These are phyloP conservation scores for Capronia coronata DNA, from an alignment of 2,329 filamentous ascomycete genomes.

Conservation along the genomic window DNA sequence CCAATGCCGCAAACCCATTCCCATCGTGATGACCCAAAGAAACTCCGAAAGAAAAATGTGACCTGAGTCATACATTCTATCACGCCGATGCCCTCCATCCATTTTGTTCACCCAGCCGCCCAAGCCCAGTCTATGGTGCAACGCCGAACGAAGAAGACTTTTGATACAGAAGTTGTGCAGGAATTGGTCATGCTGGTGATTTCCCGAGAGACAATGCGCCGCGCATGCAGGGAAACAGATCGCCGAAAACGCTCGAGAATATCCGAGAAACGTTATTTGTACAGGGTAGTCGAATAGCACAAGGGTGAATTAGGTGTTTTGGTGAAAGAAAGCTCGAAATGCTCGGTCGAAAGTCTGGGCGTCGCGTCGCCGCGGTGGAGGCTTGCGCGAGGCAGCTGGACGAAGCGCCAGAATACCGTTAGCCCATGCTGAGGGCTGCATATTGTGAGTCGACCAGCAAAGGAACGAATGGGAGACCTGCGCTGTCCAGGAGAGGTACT, in stretches of 20 bases:
- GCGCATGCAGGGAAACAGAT: slow-evolving; percentile 21
- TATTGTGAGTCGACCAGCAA: slow-evolving; percentile 8
- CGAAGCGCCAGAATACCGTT: background rate
- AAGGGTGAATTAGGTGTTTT: slow-evolving; percentile 22
- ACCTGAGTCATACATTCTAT: slow-evolving; percentile 29
- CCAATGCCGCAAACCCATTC: slow-evolving; percentile 10
- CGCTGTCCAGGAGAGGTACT: background rate
- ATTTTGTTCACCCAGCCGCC: slow-evolving; percentile 11
- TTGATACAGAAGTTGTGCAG: slow-evolving; percentile 26
- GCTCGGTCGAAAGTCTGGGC: slow-evolving; percentile 9
- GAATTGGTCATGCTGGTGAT: slow-evolving; percentile 23
- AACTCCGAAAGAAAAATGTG: slow-evolving; percentile 22
- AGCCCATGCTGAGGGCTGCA: slow-evolving; percentile 1
- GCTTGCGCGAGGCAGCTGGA: background rate
- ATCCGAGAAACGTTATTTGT: slow-evolving; percentile 28
- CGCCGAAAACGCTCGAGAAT: slow-evolving; percentile 26
- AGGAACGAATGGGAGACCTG: background rate
- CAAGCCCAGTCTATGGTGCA: slow-evolving; percentile 21
- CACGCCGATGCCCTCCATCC: slow-evolving; percentile 8
- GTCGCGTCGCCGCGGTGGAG: background rate
- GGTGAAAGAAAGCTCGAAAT: slow-evolving; percentile 2
- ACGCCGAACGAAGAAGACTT: slow-evolving; percentile 25
- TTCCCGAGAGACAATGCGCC: slow-evolving; percentile 19
- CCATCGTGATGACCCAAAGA: slow-evolving; percentile 9
- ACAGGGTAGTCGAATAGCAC: slow-evolving; percentile 29